These are phyloP conservation scores for Phytophthora podocarpi DNA, from an alignment of 352 stramenopile genomes.

Conservation along the genomic window DNA sequence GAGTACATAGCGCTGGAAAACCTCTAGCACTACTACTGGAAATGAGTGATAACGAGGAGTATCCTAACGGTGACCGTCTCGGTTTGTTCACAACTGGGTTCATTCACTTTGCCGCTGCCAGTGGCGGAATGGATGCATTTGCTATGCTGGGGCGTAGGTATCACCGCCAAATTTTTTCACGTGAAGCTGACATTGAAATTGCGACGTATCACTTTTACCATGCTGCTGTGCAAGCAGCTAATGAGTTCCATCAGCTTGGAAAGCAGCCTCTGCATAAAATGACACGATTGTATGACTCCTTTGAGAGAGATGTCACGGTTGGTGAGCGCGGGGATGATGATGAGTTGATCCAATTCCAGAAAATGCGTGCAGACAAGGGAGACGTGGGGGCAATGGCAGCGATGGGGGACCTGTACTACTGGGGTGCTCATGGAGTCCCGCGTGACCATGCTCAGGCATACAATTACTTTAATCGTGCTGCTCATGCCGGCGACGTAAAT, in stretches of 20 bases:
- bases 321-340: conserved; percentile 76
- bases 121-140: conserved; percentile 50
- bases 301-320: conserved; percentile 48
- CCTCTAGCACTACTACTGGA: conserved; percentile 31
- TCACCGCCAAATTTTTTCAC: neutral
- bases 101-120: conserved; percentile 54
- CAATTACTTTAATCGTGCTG: conserved; percentile 78
- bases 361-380: conserved; percentile 74
- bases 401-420: conserved; percentile 92
- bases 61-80: neutral
- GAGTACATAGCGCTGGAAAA: conserved; percentile 30
- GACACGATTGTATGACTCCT: conserved; percentile 71
- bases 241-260: conserved; percentile 66
- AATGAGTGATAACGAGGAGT: neutral
- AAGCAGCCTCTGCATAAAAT: conserved; percentile 83
- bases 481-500: conserved; percentile 53
- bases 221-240: conserved; percentile 48
- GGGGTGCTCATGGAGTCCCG: conserved; percentile 72
- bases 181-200: conserved; percentile 30
- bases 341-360: conserved; percentile 87
- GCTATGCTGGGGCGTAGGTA: conserved; percentile 65
- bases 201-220: conserved; percentile 68
- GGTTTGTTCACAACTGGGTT: conserved; percentile 40
- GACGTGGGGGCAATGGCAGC: conserved; percentile 79
- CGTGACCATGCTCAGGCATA: conserved; percentile 77